Evolutionary conservation across 495 filamentous ascomycete genomes (phyloP).

Genomic region (Pyrenula massariospora): DNA sequence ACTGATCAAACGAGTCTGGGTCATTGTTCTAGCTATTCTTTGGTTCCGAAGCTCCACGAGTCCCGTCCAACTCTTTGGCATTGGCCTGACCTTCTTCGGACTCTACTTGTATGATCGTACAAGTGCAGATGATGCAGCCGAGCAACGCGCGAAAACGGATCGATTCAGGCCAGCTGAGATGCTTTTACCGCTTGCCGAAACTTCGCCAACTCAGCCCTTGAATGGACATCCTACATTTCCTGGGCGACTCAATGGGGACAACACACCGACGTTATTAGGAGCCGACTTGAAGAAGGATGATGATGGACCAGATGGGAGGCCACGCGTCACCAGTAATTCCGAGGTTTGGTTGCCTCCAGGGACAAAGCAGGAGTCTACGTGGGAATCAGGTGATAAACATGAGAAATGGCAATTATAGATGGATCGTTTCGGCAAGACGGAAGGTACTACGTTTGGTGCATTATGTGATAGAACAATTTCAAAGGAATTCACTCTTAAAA

Average conservation of each 20-base stretch:
- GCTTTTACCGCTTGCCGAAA: constrained; percentile 56
- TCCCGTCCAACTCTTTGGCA: constrained; percentile 68
- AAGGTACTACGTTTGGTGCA: too few species aligned
- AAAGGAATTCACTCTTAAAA: too few species aligned
- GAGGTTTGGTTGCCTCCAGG: constrained; percentile 56
- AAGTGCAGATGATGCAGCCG: constrained; percentile 69
- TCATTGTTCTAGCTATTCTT: constrained; percentile 86
- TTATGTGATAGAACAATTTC: too few species aligned
- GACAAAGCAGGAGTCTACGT: constrained; percentile 72
- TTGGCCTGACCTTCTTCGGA: constrained; percentile 79
- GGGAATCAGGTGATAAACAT: constrained; percentile 31
- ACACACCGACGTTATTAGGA: constrained; percentile 17
- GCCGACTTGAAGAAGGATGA: constrained; percentile 46
- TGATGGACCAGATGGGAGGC: constrained; percentile 37
- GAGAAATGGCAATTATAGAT: neutral
- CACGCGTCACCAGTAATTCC: constrained; percentile 45
- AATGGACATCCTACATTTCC: constrained; percentile 29
- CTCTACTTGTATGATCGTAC: constrained; percentile 96
- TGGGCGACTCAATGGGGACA: constrained; percentile 14
- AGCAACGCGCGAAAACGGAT: constrained; percentile 49
- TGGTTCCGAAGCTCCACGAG: constrained; percentile 93
- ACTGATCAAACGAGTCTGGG: constrained; percentile 92
- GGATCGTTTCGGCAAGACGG: too few species aligned
- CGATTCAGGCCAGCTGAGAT: constrained; percentile 36
- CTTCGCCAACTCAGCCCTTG: constrained; percentile 19